These are phyloP conservation scores for Globisporangium rhizosaccharum DNA, from an alignment of 352 stramenopile species.

Conservation along the genomic window DNA sequence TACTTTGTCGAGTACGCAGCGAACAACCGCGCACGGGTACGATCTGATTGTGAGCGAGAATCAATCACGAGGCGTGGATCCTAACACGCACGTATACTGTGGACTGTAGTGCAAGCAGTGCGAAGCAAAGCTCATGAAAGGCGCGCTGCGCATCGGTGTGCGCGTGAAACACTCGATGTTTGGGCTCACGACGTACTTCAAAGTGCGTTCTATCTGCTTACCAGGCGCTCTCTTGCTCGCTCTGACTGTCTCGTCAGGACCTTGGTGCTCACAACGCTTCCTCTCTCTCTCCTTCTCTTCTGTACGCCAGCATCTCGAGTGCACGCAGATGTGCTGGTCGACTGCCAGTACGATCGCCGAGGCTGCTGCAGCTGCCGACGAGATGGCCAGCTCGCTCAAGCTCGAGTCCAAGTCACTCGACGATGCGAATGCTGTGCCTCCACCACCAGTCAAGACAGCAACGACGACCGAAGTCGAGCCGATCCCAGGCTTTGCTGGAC, in stretches of 20 bases:
- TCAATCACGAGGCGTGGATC: not conserved
- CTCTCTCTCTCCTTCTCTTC: not conserved
- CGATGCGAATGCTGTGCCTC: not conserved
- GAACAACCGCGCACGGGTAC: conserved; percentile 56
- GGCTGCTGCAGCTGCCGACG: not conserved
- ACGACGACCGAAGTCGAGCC: conserved; percentile 21
- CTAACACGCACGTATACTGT: not conserved
- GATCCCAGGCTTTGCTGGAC: conserved; percentile 38
- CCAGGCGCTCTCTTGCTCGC: not conserved
- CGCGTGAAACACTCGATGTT: conserved; percentile 75
- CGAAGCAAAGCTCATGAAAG: conserved; percentile 49
- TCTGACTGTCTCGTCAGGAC: conserved; percentile 2
- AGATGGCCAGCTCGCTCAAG: not conserved
- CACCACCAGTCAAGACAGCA: conserved; percentile 3
- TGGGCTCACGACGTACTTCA: conserved; percentile 75
- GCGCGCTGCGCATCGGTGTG: conserved; percentile 46
- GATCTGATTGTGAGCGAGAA: not conserved
- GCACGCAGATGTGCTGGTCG: conserved; percentile 36
- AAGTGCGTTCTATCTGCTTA: conserved; percentile 27
- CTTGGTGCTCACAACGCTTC: not conserved
- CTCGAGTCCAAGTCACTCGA: conserved; percentile 4
- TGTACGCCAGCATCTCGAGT: conserved; percentile 29
- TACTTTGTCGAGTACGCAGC: conserved; percentile 70
- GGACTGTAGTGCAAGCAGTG: conserved; percentile 66
- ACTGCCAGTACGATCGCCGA: conserved; percentile 1